Conservation (phyloP, 2,329 filamentous ascomycete genomes). For the Nothopassalora personata region DNA sequence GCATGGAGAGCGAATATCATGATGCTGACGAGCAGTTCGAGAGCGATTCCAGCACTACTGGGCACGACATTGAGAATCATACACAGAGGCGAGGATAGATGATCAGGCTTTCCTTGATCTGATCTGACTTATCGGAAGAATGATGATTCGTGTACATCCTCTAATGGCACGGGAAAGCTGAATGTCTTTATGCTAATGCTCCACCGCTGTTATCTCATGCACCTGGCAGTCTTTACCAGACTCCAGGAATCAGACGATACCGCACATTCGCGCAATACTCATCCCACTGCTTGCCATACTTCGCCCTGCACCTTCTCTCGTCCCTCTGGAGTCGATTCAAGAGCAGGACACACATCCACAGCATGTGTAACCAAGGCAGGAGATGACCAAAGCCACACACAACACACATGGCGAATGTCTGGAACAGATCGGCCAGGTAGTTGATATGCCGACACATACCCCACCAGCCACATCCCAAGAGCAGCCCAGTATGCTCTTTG, state of each 20-base stretch:
- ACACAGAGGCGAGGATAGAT: slow-evolving; percentile 35
- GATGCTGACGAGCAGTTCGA: slow-evolving; percentile 24
- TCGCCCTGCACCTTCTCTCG: slow-evolving; percentile 16
- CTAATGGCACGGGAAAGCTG: neutral
- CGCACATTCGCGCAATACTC: slow-evolving; percentile 17
- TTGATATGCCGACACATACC: slow-evolving; percentile 1
- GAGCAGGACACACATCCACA: slow-evolving; percentile 15
- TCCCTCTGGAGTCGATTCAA: slow-evolving; percentile 8
- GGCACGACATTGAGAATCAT: slow-evolving; percentile 22
- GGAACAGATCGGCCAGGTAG: slow-evolving; percentile 3
- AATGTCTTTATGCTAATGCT: too few relatives aligned
- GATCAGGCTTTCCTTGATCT: slow-evolving; percentile 54
- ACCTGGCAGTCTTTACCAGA: slow-evolving; percentile 1
- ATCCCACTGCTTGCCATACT: slow-evolving; percentile 20
- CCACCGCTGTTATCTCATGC: too few relatives aligned
- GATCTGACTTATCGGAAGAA: slow-evolving; percentile 49
- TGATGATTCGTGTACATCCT: slow-evolving; percentile 15
- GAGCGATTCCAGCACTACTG: slow-evolving; percentile 20
- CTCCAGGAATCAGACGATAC: slow-evolving; percentile 15
- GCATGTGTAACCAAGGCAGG: slow-evolving; percentile 16
- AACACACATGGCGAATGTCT: slow-evolving; percentile 15
- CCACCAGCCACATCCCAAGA: neutral
- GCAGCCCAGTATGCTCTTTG: neutral
- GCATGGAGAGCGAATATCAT: slow-evolving; percentile 54
- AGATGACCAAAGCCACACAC: slow-evolving; percentile 13